phyloP scores from a whole-genome alignment of 2,329 filamentous ascomycete species.

The Fonsecaea pedrosoi region DNA sequence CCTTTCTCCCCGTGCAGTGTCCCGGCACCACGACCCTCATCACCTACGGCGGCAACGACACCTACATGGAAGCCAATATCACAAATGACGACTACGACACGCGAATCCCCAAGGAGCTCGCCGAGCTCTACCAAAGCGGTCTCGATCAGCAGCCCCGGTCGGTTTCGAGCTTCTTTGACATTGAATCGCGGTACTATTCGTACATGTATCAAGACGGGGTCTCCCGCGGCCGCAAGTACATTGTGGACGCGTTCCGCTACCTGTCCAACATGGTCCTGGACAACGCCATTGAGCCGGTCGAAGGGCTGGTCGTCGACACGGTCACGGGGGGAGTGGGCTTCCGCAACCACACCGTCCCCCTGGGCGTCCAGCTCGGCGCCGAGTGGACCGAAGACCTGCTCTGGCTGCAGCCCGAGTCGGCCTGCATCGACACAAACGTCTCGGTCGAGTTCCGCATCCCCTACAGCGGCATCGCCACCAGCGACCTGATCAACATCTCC shows the following conservation, averaged over 20 bases:
- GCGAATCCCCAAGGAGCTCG: conserved; percentile 46
- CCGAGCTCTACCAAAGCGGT: conserved; percentile 51
- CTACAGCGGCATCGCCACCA: conserved; percentile 12
- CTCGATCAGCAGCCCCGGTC: conserved; percentile 41
- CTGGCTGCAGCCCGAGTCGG: conserved; percentile 55
- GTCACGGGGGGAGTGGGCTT: conserved; percentile 53
- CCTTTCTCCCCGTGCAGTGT: conserved; percentile 34
- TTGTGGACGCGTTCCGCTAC: conserved; percentile 44
- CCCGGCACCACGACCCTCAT: conserved; percentile 40
- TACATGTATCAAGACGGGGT: conserved; percentile 29
- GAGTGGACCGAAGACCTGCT: conserved; percentile 58
- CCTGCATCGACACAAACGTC: conserved; percentile 50
- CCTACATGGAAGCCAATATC: conserved; percentile 30
- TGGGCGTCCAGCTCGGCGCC: conserved; percentile 51
- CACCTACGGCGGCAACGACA: conserved; percentile 40
- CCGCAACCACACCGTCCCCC: conserved; percentile 54
- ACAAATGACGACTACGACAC: conserved; percentile 43
- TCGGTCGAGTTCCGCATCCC: conserved; percentile 52
- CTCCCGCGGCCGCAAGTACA: conserved; percentile 36
- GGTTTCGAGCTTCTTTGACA: conserved; percentile 54
- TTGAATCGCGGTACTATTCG: conserved; percentile 47
- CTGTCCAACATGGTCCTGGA: conserved; percentile 46
- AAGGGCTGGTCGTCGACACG: conserved; percentile 49
- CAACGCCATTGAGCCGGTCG: conserved; percentile 46
- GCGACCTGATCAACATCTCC: conserved; percentile 39